Base-by-base conservation (phyloP, 139 green algal species). In the Yamagishiella unicocca region DNA sequence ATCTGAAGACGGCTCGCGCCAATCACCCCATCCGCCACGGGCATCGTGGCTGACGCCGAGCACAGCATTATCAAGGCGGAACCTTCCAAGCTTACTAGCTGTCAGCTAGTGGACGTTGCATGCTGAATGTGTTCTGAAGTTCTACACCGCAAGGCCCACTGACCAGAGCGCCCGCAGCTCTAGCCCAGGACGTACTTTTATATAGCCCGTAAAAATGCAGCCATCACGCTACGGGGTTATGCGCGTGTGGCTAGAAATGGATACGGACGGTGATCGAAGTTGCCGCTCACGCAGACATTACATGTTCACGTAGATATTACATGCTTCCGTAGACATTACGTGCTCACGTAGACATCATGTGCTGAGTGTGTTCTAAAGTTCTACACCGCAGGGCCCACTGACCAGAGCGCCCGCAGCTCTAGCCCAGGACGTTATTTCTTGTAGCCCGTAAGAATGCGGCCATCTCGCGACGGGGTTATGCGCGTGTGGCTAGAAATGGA, bases 61-160 rank as follows among this genome's bases (percentile, higher is more conserved):
- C n/a, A n/a, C n/a, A n/a, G n/a, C n/a, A n/a, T n/a, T n/a, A n/a
- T n/a, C n/a, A n/a, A n/a, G n/a, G n/a, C n/a, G n/a, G n/a, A n/a
- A n/a, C n/a, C n/a, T n/a, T n/a, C n/a, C n/a, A n/a, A n/a, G n/a
- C n/a, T n/a, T n/a, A n/a, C n/a, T n/a, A n/a, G n/a, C n/a, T n/a
- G n/a, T n/a, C n/a, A n/a, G n/a, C n/a, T n/a, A n/a, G n/a, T n/a
- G n/a, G n/a, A n/a, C n/a, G n/a, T n/a, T n/a, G n/a, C n/a, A n/a
- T n/a, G 50, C 17, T 12, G 24, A 4, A 45, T 77, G 68, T 45
- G 40, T 37, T 27, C 72, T 27, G 27, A 40, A 62, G 72, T 79
- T 79, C 72, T 79, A 79, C 72, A 79, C 72, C 72, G 72, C 42
- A 62, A n/a, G 43, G 72, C 72, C 42, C 72, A 79, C 43, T 27